These are phyloP conservation scores for Ascochyta lentis DNA, from an alignment of 2,329 filamentous ascomycete genomes.

Conservation along the genomic window DNA sequence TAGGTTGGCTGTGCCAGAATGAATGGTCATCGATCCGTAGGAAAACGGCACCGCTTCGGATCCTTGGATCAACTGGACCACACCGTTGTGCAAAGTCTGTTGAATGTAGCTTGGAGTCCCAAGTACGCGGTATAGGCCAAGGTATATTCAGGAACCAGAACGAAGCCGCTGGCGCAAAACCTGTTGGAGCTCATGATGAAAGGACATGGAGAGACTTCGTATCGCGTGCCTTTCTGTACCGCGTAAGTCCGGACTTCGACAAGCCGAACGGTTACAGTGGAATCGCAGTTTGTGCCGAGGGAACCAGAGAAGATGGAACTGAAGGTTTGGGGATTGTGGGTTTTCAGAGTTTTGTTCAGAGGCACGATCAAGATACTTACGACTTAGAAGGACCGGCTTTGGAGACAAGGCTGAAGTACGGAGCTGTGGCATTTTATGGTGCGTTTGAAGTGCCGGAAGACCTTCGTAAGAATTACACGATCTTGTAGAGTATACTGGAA, in stretches of 20 bases:
- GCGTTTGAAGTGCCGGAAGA: no score
- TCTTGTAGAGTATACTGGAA: no score
- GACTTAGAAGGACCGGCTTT: conserved; percentile 25
- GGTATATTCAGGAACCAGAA: conserved; percentile 28
- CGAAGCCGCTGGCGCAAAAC: not conserved
- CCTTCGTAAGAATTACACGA: no score
- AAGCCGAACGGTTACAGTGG: conserved; percentile 32
- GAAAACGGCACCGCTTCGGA: no score
- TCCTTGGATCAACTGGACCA: no score
- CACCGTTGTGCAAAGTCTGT: no score
- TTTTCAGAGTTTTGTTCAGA: conserved; percentile 32
- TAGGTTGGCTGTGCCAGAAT: no score
- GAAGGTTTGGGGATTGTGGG: conserved; percentile 25
- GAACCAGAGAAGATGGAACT: conserved; percentile 24
- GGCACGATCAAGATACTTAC: conserved; percentile 23
- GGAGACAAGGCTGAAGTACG: not conserved
- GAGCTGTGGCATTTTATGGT: no score
- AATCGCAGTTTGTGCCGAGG: conserved; percentile 26
- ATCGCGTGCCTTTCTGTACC: conserved; percentile 26
- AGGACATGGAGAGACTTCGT: conserved; percentile 24
- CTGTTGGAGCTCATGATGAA: no score
- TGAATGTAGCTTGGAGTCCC: no score
- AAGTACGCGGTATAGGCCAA: not conserved
- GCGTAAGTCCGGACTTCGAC: conserved; percentile 28
- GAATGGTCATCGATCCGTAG: no score